Percentiles rank a stretch among this genome's conserved stretches.
These are phyloP conservation scores for Leccinellum rugosiceps DNA, from an alignment of 768 basidiomycete species.

Conservation along the genomic window DNA sequence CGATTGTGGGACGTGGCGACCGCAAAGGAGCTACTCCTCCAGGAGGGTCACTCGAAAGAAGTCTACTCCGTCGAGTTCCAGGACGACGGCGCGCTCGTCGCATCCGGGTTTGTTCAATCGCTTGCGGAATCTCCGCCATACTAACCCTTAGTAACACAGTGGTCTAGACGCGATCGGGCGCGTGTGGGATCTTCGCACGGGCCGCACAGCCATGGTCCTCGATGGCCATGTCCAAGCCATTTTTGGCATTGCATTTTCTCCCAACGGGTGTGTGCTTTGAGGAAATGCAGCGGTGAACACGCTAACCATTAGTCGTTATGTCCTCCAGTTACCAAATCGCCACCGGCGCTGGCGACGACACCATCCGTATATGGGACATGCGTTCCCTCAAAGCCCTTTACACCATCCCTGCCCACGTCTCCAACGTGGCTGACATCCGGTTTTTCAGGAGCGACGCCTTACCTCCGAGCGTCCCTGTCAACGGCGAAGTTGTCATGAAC, in stretches of 20 bases:
- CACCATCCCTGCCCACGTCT: constrained; percentile 94
- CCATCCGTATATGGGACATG: constrained; percentile 98
- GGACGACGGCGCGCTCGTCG: constrained; percentile 87
- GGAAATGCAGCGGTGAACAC: background rate
- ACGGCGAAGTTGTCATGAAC: constrained; percentile 51
- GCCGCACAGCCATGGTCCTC: constrained; percentile 94
- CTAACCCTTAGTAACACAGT: constrained; percentile 41
- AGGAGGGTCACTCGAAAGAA: constrained; percentile 97
- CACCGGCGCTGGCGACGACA: constrained; percentile 95
- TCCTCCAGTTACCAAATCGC: constrained; percentile 86
- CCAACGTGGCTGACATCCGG: constrained; percentile 91
- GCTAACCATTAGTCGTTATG: constrained; percentile 12
- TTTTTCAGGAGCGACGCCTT: constrained; percentile 77
- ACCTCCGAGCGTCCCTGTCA: constrained; percentile 39
- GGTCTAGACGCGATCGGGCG: constrained; percentile 96
- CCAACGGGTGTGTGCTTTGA: constrained; percentile 73
- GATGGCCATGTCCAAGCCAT: constrained; percentile 96
- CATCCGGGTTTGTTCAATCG: constrained; percentile 71
- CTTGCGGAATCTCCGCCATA: background rate
- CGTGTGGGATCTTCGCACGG: constrained; percentile 95
- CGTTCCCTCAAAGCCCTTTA: constrained; percentile 89
- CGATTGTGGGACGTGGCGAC: constrained; percentile 91
- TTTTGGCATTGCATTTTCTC: constrained; percentile 87
- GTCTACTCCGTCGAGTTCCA: constrained; percentile 97
- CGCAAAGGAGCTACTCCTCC: constrained; percentile 76